Conservation (phyloP, 2,329 filamentous ascomycete genomes). For the Elsinoe perseae region DNA sequence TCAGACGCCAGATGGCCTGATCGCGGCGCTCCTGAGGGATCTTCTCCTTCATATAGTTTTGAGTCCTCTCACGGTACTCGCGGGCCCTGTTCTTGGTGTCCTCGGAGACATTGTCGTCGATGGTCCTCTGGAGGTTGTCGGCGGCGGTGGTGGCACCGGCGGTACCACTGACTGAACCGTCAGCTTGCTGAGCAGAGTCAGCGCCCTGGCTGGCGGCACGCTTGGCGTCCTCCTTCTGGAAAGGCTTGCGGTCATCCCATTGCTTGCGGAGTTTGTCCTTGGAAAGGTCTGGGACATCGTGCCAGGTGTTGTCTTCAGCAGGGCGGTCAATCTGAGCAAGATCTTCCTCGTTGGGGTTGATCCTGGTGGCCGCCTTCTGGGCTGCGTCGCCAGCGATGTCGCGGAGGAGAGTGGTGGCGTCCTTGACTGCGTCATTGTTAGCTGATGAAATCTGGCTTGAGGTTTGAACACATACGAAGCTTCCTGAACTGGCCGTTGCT, state of each 20-base stretch:
- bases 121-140: conserved; percentile 43
- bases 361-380: conserved; percentile 62
- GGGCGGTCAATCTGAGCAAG: conserved; percentile 71
- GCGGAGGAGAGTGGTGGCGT: conserved; percentile 71
- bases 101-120: conserved; percentile 57
- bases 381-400: conserved; percentile 91
- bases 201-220: conserved; percentile 49
- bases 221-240: conserved; percentile 52
- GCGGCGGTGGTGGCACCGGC: conserved; percentile 41
- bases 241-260: conserved; percentile 50
- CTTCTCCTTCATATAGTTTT: conserved; percentile 75
- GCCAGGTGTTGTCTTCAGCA: conserved; percentile 88
- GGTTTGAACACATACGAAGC: conserved; percentile 54
- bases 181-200: conserved; percentile 44
- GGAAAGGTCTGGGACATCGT: conserved; percentile 72
- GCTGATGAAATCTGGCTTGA: background rate
- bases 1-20: conserved; percentile 83
- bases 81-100: conserved; percentile 45
- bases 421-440: conserved; percentile 50
- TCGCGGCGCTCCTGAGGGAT: conserved; percentile 88
- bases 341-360: conserved; percentile 71
- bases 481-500: conserved; percentile 97
- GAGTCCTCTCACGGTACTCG: conserved; percentile 45
- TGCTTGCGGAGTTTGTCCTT: conserved; percentile 62
- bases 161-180: conserved; percentile 44